phyloP scores from a whole-genome alignment of 495 filamentous ascomycete genomes.

The Aspergillus baeticus region DNA sequence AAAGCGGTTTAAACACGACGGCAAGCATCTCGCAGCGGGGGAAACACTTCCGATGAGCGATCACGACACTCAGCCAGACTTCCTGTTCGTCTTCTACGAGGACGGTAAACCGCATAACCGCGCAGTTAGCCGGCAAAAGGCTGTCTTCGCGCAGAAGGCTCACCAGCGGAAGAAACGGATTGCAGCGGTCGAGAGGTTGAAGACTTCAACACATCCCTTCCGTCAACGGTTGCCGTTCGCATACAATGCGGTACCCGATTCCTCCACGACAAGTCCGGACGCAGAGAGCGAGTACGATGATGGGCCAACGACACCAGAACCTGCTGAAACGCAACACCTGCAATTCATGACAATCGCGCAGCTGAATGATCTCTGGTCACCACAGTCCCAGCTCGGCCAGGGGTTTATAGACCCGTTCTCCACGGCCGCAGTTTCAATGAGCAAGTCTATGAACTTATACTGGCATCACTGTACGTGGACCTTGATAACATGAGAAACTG shows the following conservation, averaged over 20 bases:
- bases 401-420: conserved; percentile 8
- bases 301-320: too few relatives aligned
- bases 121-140: not conserved
- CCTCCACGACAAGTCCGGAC: too few relatives aligned
- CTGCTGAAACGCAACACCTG: too few relatives aligned
- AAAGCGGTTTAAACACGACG: too few relatives aligned
- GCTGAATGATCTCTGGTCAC: not conserved
- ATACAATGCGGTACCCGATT: not conserved
- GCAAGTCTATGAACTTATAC: conserved; percentile 8
- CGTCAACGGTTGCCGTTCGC: not conserved
- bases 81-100: too few relatives aligned
- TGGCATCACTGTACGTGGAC: conserved; percentile 7
- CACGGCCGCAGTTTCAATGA: conserved; percentile 1
- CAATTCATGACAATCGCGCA: too few relatives aligned
- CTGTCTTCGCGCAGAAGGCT: not conserved
- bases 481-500: too few relatives aligned
- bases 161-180: conserved; percentile 8
- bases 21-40: too few relatives aligned
- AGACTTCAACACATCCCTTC: not conserved
- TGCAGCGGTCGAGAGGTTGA: conserved; percentile 7
- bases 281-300: too few relatives aligned
- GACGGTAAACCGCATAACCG: too few relatives aligned
- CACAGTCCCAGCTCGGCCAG: conserved; percentile 1
- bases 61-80: too few relatives aligned
- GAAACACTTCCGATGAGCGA: too few relatives aligned